These are phyloP conservation scores for Eucalyptus regnans DNA, from an alignment of 345 rosid species.

Conservation along the genomic window DNA sequence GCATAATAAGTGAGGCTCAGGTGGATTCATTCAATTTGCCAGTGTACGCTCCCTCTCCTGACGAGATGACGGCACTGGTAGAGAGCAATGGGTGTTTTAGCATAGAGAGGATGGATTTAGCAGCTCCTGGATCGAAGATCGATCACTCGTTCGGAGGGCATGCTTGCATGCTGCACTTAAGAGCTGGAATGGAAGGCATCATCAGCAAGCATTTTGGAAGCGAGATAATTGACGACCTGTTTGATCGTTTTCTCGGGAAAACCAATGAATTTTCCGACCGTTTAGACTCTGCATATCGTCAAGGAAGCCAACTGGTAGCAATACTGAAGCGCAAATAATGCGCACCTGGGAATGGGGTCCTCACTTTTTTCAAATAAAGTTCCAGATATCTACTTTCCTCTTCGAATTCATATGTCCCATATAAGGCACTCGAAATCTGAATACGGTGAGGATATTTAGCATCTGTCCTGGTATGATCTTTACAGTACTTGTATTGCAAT, in stretches of 20 bases:
- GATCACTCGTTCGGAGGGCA: background rate
- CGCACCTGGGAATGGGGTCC: background rate
- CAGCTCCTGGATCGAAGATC: background rate
- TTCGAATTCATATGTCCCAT: background rate
- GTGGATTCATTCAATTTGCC: constrained; percentile 33
- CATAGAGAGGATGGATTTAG: constrained; percentile 4
- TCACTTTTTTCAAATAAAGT: background rate
- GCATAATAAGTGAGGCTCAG: constrained; percentile 13
- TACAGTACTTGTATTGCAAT: background rate
- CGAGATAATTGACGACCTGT: constrained; percentile 1
- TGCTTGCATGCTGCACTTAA: background rate
- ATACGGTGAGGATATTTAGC: background rate
- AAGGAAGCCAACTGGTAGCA: background rate
- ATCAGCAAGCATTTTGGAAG: constrained; percentile 11
- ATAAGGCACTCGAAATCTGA: background rate
- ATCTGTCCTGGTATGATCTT: background rate
- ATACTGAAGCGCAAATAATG: background rate
- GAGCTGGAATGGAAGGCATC: constrained; percentile 3
- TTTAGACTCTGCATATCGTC: background rate
- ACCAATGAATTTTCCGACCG: background rate
- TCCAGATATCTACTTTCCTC: background rate
- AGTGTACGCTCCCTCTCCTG: background rate
- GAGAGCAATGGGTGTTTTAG: constrained; percentile 7
- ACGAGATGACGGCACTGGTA: background rate
- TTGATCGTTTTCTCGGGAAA: background rate